Base-by-base conservation (phyloP, 371 early-diverging fungal species). In the Mucor piriformis region DNA sequence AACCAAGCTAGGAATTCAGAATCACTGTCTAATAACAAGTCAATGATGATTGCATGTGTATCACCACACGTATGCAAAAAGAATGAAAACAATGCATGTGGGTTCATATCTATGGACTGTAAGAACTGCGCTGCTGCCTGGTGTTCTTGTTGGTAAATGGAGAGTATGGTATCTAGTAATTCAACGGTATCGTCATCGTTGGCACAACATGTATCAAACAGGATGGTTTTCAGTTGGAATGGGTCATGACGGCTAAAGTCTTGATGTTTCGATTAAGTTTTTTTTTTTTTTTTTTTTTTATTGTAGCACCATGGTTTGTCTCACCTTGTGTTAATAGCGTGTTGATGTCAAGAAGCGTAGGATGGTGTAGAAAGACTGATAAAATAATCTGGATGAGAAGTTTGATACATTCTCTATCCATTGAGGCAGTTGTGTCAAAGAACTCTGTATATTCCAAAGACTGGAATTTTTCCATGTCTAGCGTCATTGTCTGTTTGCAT, bases 31-130 rank as follows among this genome's bases (percentile, higher is more conserved):
- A 67, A 40, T n/a, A 67, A 33, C 18, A 63, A 38, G 25, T 67
- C 67, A 20, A 67, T 50, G 27, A 67, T 24, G 16, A 67, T 67
- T 27, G 54, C 59, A 55, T 67, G 59, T 1, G 59, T 59, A 21
- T 27, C 51, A 10, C 67, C 67, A 20, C 63, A 62, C 18, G 32
- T 50, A 15, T 58, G 21, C 3, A 67, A 2, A n/a, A 67, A 67
- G 16, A 44, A 63, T 2, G 54, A 40, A 42, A 67, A 67, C 0
- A 67, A 35, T 2, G 10, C 24, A 20, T 67, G 67, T 11, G 67
- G 67, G 12, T 52, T 50, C 6, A 67, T 54, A n/a, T 50, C 34
- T 1, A 64, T 38, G 1, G 47, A 13, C n/a, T 54, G n/a, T n/a
- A 53, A 43, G 21, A 40, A 57, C 21, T 42, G 20, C 49, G 33